Base-by-base conservation (phyloP, 2,329 filamentous ascomycete genomes). In the Pyricularia pennisetigena region DNA sequence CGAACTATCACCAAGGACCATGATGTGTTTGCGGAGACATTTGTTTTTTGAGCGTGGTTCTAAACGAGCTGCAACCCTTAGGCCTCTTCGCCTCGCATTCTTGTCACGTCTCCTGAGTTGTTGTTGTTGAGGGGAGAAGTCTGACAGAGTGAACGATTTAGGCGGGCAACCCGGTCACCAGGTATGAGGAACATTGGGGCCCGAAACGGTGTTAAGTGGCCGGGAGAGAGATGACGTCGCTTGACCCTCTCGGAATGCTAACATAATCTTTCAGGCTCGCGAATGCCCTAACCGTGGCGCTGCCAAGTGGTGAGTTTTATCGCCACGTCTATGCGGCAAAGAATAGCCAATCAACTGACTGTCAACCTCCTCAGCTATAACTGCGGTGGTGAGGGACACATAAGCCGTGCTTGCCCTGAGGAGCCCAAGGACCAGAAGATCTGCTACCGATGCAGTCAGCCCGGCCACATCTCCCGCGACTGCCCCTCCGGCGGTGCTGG, bases 401-500 rank as follows among this genome's bases (percentile, higher is more conserved):
- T 94, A 81, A 92, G 89, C 86, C 92, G 94, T 80, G 94, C 98
- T 78, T 98, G 94, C 86, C 89, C 90, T 71, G 88, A 92, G 79
- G 90, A 93, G 70, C 88, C 91, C 76, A 97, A 97, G 85, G 93
- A 97, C 81, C 93, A 82, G 78, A 88, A 90, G 83, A 86, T 88
- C 75, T 91, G 88, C 84, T 91, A 90, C 82, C 86, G 90, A 75
- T 93, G 90, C 83, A 92, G 92, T 77, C 87, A 91, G 80, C 82
- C 88, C 73, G 94, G 93, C 71, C 94, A 98, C 85, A 91, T 97
- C 79, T 95, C 92, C 75, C 93, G 94, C 75, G 94, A 97, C 77
- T 94, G 91, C 83, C 88, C 81, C 78, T 82, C 83, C 69, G 82
- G 81, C 71, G 68, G 71, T 68, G 76, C 77, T 69, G 82, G 80